Evolutionary conservation across 179 eudicot genomes (phyloP).

Genomic region (Corrigiola litoralis): DNA sequence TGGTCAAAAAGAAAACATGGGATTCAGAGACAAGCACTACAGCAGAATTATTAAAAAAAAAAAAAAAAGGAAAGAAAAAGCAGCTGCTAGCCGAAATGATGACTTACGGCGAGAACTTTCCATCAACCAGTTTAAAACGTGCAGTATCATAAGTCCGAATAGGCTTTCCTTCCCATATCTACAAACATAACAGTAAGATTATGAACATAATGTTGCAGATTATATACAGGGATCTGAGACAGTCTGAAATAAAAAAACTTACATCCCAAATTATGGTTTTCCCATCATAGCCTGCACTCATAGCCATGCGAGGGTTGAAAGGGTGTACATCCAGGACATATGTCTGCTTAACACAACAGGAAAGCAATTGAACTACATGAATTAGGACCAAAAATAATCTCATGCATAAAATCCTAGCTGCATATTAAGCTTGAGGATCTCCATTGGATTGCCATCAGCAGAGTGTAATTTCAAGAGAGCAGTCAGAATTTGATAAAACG

Average conservation of each 20-base stretch:
- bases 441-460: no score
- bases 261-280: slow-evolving; percentile 99
- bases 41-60: background rate
- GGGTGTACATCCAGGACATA: slow-evolving; percentile 98
- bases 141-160: slow-evolving; percentile 82
- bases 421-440: no score
- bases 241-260: slow-evolving; percentile 34
- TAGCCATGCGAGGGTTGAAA: slow-evolving; percentile 92
- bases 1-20: background rate
- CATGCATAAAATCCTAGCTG: no score
- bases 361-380: no score
- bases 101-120: slow-evolving; percentile 97
- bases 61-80: no score
- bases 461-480: no score
- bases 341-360: slow-evolving; percentile 45
- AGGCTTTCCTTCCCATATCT: slow-evolving; percentile 99
- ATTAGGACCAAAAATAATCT: no score
- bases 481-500: no score
- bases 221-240: background rate
- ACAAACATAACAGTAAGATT: slow-evolving; percentile 18
- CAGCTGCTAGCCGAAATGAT: background rate
- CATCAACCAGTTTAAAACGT: slow-evolving; percentile 93
- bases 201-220: slow-evolving; percentile 2
- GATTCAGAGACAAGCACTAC: background rate
- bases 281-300: slow-evolving; percentile 99